Conservation (phyloP, 2,329 filamentous ascomycete species). For the Talaromyces sp. region DNA sequence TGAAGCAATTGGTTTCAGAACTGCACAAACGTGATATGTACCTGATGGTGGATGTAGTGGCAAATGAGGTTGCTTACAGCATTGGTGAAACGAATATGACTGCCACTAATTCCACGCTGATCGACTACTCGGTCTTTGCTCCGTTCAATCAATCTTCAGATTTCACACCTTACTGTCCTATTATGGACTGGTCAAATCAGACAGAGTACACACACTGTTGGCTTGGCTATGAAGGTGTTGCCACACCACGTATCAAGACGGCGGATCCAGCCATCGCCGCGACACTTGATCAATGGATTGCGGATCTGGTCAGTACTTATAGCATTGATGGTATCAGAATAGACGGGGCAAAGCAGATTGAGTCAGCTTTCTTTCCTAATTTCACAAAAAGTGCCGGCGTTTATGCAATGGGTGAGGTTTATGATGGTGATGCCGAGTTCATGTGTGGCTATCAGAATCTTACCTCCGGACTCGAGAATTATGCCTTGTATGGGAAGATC, state of each 20-base stretch:
- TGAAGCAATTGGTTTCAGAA: slow-evolving; percentile 41
- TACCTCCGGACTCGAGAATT: slow-evolving; percentile 43
- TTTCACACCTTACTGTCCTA: slow-evolving; percentile 30
- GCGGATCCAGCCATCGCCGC: slow-evolving; percentile 34
- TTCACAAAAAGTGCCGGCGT: slow-evolving; percentile 34
- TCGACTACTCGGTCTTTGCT: slow-evolving; percentile 22
- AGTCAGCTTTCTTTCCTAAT: slow-evolving; percentile 36
- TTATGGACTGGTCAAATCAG: slow-evolving; percentile 28
- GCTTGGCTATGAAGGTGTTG: slow-evolving; percentile 45
- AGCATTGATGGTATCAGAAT: slow-evolving; percentile 46
- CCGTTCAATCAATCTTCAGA: slow-evolving; percentile 26
- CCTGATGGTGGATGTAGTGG: slow-evolving; percentile 49
- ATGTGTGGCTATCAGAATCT: slow-evolving; percentile 38
- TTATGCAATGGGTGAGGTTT: slow-evolving; percentile 48
- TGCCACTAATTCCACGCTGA: not conserved
- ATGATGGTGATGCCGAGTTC: slow-evolving; percentile 31
- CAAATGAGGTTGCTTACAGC: slow-evolving; percentile 40
- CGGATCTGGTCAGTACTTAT: slow-evolving; percentile 37
- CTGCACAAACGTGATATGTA: slow-evolving; percentile 46
- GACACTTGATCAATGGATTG: slow-evolving; percentile 38
- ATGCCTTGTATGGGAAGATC: slow-evolving; percentile 31
- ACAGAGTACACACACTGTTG: slow-evolving; percentile 43
- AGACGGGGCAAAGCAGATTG: slow-evolving; percentile 46
- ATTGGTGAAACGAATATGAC: slow-evolving; percentile 18
- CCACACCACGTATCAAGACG: slow-evolving; percentile 44